phyloP scores from a whole-genome alignment of 2,329 filamentous ascomycete species.

The Furcasterigmium furcatum region DNA sequence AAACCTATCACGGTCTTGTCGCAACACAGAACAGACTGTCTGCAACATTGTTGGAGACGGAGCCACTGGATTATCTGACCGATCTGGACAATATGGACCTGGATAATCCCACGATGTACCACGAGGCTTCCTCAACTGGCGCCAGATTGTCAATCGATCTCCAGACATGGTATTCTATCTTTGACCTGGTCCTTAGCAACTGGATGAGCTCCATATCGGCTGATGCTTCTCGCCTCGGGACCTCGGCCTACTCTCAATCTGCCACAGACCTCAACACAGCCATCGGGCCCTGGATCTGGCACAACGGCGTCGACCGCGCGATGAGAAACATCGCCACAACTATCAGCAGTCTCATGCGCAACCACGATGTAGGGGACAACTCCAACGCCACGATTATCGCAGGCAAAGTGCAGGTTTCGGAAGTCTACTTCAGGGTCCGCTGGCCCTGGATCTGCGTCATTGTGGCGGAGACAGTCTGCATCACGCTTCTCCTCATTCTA shows the following conservation, averaged over 20 bases:
- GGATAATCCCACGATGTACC: neutral
- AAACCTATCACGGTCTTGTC: neutral
- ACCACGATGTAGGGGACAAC: neutral
- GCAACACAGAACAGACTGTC: neutral
- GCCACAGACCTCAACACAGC: neutral
- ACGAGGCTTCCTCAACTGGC: neutral
- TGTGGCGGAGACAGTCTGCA: neutral
- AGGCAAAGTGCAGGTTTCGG: neutral
- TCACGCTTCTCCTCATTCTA: neutral
- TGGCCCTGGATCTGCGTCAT: neutral
- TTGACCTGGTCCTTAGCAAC: neutral
- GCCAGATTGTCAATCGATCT: neutral
- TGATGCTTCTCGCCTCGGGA: too few species aligned
- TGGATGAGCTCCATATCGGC: neutral
- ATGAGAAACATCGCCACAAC: neutral
- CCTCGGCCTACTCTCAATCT: neutral
- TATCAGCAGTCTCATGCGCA: neutral
- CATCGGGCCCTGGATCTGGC: neutral
- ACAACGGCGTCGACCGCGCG: neutral
- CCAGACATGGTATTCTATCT: neutral
- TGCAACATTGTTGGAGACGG: neutral
- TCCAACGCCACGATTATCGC: neutral
- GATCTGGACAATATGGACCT: neutral
- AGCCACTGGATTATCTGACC: neutral
- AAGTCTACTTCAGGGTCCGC: neutral